Evolutionary conservation across 1,139 yeast species (phyloP), one percentile per base, ranked within the genome.

Genomic region (Saccharomyces hybrid): DNA sequence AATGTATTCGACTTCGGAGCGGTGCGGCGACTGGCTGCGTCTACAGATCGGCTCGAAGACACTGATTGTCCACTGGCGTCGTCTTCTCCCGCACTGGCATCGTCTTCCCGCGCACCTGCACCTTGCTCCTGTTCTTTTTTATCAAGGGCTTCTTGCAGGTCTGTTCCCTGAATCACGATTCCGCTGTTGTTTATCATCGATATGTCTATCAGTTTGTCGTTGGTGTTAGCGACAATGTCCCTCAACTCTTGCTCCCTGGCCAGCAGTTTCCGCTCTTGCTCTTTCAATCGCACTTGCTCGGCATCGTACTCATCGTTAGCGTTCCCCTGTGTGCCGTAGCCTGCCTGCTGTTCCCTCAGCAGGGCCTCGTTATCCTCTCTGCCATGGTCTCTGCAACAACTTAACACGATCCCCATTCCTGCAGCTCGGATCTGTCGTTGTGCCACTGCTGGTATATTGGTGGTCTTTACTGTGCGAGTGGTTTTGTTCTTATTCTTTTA

Each of bases 221-320:
- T 73, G 8, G 76, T 72, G 48, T 65, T 72, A 27, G 69, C 64
- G 14, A 73, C 77, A 49, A 73, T 73, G n/a, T 67, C 67, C 50
- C 70, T 68, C 42, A 73, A 58, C 51, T 72, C 71, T 26, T 68
- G 69, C 42, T 72, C 75, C 50, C 76, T 60, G 2, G 62, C 62
- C 24, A 58, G 58, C 42, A 62, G 57, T 48, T 66, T 62, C 47
- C 68, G 62, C 42, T 67, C 66, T 12, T 69, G 69, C 26, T 66
- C 70, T 49, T 62, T 65, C 54, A 68, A 59, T 50, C 67, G 67
- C 31, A 63, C 60, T 38, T 61, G 62, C 24, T 57, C 46, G 3
- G 53, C 55, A 49, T 60, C 54, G 29, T 56, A 54, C 6, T 59
- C 64, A 49, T 54, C 62, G 53, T 55, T 48, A 16, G 60, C 58